phyloP scores from a whole-genome alignment of 2,329 filamentous ascomycete genomes.

The Escovopsis weberi region DNA sequence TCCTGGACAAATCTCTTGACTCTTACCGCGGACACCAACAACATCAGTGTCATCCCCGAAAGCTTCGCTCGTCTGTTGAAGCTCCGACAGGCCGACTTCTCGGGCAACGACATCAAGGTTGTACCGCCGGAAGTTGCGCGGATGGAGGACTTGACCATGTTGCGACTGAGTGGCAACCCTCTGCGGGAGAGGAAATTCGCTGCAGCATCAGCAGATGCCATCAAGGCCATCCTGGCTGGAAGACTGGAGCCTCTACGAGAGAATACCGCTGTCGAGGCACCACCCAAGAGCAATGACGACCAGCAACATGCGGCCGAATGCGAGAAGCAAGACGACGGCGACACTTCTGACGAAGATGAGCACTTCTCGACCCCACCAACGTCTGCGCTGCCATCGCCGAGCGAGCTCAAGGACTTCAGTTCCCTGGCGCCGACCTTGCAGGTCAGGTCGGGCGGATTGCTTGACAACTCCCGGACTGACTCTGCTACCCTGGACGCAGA shows the following conservation, averaged over 20 bases:
- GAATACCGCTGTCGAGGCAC: conserved; percentile 14
- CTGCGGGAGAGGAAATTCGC: conserved; percentile 77
- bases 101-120: conserved; percentile 65
- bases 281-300: conserved; percentile 10
- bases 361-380: conserved; percentile 45
- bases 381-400: conserved; percentile 35
- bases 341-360: conserved; percentile 34
- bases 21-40: conserved; percentile 70
- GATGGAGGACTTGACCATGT: conserved; percentile 63
- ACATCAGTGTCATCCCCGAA: conserved; percentile 56
- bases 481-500: conserved; percentile 45
- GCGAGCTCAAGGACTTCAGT: conserved; percentile 33
- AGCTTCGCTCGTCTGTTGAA: conserved; percentile 56
- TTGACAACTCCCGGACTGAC: conserved; percentile 56
- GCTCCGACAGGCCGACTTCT: conserved; percentile 67
- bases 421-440: conserved; percentile 36
- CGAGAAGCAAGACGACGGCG: conserved; percentile 26
- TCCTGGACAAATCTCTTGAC: conserved; percentile 60
- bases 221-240: conserved; percentile 59
- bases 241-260: conserved; percentile 45
- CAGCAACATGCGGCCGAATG: conserved; percentile 2
- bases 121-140: conserved; percentile 62
- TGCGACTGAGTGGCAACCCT: conserved; percentile 79
- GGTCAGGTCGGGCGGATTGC: conserved; percentile 43
- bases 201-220: conserved; percentile 62